Evolutionary conservation across 2,329 filamentous ascomycete genomes (phyloP).

Genomic region (Colletotrichum sidae): DNA sequence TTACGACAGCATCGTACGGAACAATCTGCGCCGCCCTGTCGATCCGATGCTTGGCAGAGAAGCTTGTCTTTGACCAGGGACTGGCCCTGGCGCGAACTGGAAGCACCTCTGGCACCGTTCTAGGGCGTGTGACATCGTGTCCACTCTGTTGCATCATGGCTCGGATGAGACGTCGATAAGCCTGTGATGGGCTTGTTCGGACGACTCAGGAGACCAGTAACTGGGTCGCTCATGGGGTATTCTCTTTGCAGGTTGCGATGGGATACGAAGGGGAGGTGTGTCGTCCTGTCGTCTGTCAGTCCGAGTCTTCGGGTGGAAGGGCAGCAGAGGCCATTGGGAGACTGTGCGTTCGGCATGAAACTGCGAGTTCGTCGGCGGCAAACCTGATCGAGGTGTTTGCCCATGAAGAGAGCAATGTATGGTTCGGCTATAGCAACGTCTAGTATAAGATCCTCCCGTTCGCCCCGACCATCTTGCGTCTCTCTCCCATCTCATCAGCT

Average conservation of each 20-base stretch:
- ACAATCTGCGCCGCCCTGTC: conserved; percentile 21
- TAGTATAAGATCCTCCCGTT: conserved; percentile 34
- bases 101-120: too few relatives aligned
- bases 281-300: too few relatives aligned
- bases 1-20: not conserved
- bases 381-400: not conserved
- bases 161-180: conserved; percentile 31
- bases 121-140: too few relatives aligned
- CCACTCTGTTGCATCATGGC: conserved; percentile 25
- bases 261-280: too few relatives aligned
- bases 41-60: conserved; percentile 35
- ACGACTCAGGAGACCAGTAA: conserved; percentile 11
- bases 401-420: not conserved
- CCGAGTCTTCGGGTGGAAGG: too few relatives aligned
- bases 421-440: conserved; percentile 14
- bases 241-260: not conserved
- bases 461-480: conserved; percentile 8
- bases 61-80: conserved; percentile 34
- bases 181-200: conserved; percentile 18
- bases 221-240: not conserved
- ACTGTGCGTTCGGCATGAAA: too few relatives aligned
- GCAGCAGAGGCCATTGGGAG: too few relatives aligned
- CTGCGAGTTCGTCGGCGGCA: too few relatives aligned
- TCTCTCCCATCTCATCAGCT: conserved; percentile 13
- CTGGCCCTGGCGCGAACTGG: not conserved